These are phyloP conservation scores for Singerocomus inundabilis DNA, from an alignment of 1,284 basidiomycete genomes.

Conservation along the genomic window DNA sequence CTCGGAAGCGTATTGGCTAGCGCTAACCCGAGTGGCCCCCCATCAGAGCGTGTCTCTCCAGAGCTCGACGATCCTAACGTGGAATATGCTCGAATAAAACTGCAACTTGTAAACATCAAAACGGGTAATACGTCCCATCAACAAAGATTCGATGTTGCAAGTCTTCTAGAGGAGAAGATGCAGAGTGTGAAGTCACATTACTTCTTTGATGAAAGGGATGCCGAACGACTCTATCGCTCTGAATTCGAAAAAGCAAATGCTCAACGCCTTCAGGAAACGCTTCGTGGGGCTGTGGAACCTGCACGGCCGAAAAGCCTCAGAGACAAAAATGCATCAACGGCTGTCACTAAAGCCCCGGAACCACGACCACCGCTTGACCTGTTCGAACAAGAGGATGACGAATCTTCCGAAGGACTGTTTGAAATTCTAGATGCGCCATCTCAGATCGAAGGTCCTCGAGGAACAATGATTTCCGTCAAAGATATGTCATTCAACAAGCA, in stretches of 20 bases:
- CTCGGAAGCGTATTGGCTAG: conserved; percentile 14
- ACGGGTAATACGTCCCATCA: background rate
- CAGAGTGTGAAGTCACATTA: conserved; percentile 63
- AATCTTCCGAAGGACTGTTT: conserved; percentile 67
- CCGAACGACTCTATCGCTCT: conserved; percentile 55
- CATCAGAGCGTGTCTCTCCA: conserved; percentile 32
- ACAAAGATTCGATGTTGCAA: conserved; percentile 6
- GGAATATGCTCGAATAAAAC: conserved; percentile 61
- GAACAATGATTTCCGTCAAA: conserved; percentile 60
- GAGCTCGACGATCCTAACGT: conserved; percentile 57
- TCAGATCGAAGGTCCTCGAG: conserved; percentile 50
- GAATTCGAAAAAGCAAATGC: conserved; percentile 57
- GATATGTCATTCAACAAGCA: conserved; percentile 82
- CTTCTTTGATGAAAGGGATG: conserved; percentile 73
- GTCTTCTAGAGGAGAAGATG: conserved; percentile 51
- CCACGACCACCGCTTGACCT: conserved; percentile 36
- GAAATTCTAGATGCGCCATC: conserved; percentile 73
- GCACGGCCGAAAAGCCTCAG: background rate
- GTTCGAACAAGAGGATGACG: conserved; percentile 49
- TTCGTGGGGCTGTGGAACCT: conserved; percentile 41
- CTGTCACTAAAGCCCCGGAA: background rate
- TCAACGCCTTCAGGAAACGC: conserved; percentile 49
- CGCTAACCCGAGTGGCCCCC: conserved; percentile 12
- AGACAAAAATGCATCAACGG: conserved; percentile 1
- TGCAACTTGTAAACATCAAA: conserved; percentile 49